Base-by-base conservation (phyloP, 345 rosid genomes). In the Pugionium cornutum region DNA sequence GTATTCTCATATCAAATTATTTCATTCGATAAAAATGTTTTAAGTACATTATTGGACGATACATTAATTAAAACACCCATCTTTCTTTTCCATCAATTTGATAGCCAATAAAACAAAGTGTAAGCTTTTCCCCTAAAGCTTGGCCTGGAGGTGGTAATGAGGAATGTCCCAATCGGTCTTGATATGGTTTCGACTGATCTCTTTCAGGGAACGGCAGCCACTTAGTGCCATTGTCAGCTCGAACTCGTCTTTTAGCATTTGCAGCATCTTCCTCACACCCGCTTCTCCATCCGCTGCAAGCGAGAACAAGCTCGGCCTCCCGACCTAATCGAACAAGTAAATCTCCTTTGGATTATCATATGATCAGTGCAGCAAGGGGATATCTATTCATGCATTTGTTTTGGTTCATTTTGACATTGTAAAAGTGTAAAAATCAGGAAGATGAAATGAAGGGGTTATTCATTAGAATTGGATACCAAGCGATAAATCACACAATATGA, bases 221-320 rank as follows among this genome's bases (percentile, higher is more conserved):
- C 88, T 83, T 28, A 91, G 70, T 39, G 97, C 94, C 97, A 91
- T 91, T 18, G 97, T 91, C n/a, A 91, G 77, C 79, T 91, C 96
- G 9, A 91, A 81, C 70, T 91, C 97, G 30, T 91, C 87, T 3
- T 75, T 83, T 2, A 91, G 84, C 96, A 91, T 88, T 65, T 82
- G 77, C 5, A 91, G 80, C 50, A 79, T 89, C 73, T 86, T 91
- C 76, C 82, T 67, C 18, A 83, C 86, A 5, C 92, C 90, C 3
- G 83, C 85, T 45, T 89, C 91, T 4, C 96, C 98, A 0, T 84
- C 85, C 4, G 86, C 95, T 2, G 96, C 96, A 74, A 91, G 80
- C 27, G 96, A 81, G 85, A 77, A 91, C 49, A 89, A 68, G 5
- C 78, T 89, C 2, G 98, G 96, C 82, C 97, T 89, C 72, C 97